Evolutionary conservation across 257 asterid species (phyloP).

Genomic region (Nicotiana attenuata): DNA sequence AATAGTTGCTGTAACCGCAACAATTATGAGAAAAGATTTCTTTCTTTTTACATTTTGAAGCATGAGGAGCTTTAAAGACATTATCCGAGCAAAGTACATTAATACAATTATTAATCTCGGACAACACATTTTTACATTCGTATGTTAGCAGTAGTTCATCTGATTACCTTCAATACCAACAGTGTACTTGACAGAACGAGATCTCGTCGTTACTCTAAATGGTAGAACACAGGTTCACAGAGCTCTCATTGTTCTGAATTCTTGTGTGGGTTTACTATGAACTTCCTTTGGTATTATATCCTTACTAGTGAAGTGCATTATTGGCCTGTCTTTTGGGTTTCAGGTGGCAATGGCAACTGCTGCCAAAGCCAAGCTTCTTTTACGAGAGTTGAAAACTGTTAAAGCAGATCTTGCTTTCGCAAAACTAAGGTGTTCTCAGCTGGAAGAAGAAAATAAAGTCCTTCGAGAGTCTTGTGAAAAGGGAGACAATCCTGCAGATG

Average conservation of each 20-base stretch:
- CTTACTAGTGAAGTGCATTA: slow-evolving; percentile 26
- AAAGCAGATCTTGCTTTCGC: slow-evolving; percentile 83
- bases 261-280: background rate
- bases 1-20: background rate
- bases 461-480: slow-evolving; percentile 79
- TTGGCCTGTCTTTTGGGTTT: slow-evolving; percentile 12
- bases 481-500: slow-evolving; percentile 73
- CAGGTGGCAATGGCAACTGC: slow-evolving; percentile 99
- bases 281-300: slow-evolving; percentile 2
- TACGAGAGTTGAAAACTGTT: slow-evolving; percentile 84
- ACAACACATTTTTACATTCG: background rate
- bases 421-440: slow-evolving; percentile 70
- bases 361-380: slow-evolving; percentile 83
- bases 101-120: background rate
- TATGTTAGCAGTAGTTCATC: background rate
- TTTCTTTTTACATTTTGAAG: too few relatives aligned
- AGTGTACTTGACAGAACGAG: background rate
- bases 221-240: background rate
- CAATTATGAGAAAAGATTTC: background rate
- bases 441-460: slow-evolving; percentile 81
- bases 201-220: background rate
- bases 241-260: background rate
- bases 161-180: background rate
- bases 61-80: background rate
- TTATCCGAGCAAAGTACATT: background rate